Base-by-base conservation (phyloP, 1,284 basidiomycete species). In the Tylopilus sp. region DNA sequence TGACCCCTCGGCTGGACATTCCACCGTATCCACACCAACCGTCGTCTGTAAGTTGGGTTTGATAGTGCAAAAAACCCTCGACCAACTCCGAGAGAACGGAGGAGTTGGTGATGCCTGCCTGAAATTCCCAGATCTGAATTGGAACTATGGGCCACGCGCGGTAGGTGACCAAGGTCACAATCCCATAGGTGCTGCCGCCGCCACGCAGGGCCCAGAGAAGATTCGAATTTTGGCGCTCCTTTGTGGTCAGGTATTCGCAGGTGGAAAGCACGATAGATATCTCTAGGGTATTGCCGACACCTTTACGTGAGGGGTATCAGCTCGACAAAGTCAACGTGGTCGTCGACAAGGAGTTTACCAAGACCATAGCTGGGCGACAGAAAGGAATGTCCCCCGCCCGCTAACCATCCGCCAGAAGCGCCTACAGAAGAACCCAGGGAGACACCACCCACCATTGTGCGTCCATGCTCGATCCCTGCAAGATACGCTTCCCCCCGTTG, bases 131-230 rank as follows among this genome's bases (percentile, higher is more conserved):
- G 7, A 46, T 18, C 25, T 59, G 59, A 38, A 70, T 37, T 2
- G 73, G 69, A 10, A 63, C 47, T 6, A 51, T 33, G 1, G 68
- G 67, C 38, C 71, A 70, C 0, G 73, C 61, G 38, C 49, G 46
- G 21, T 61, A 59, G 3, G 61, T 59, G 15, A 59, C 57, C 5
- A 59, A 59, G 0, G 57, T 64, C 15, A 64, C 45, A 13, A 60
- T 48, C 3, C 55, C 53, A 15, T 55, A 61, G 1, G 59, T 61
- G 70, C 71, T 64, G 1, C 77, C 77, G 2, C 77, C 77, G 1
- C 77, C 78, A 21, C 74, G 70, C 44, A 79, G 57, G 0, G 76
- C 76, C 71, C 75, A 79, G 61, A 78, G 80, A 6, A 41, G 56
- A 21, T 61, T 51, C 3, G 34, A 8, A 6, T 54, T 37, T 21